Base-by-base conservation (phyloP, 192 early-diverging fungal species). In the Chytriomyces hyalinus region DNA sequence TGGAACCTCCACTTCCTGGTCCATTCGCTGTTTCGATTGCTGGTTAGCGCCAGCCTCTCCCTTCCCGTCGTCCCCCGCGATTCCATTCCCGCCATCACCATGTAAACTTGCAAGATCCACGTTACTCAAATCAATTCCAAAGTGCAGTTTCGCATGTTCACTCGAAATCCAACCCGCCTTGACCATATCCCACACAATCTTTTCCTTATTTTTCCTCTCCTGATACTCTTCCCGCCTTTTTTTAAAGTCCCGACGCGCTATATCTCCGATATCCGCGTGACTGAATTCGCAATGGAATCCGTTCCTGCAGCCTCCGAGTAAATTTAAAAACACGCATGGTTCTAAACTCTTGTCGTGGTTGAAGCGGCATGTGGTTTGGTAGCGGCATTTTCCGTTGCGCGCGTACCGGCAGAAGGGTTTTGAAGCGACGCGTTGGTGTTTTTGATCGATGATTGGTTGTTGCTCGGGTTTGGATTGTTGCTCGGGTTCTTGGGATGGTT, bases 241-340 rank as follows among this genome's bases (percentile, higher is more conserved):
- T 20, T 57, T 57, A n/a, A n/a, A 13, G 15, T 13, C 53, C 2
- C 20, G 53, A 13, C 1, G 53, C 2, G 20, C 53, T 20, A n/a
- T 57, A 13, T 57, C 53, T 20, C 53, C 53, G 53, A 57, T 20
- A n/a, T n/a, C 53, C 9, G 49, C 53, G 51, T 72, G 70, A 15
- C 50, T 60, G 28, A 43, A 72, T 28, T 20, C 50, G 53, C 70
- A 72, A 10, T 45, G 13, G 10, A 45, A 13, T 11, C 67, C 67
- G 3, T 28, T 17, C 9, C 50, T 9, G 4, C 70, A 72, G 11
- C 10, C 13, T 20, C 70, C 70, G 53, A 60, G 43, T 9, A 72
- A 17, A 17, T 50, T 20, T 6, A 72, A 59, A 43, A 72, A 72
- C 8, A 28, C 53, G 26, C 70, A 72, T 22, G 70, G 53, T 8